These are phyloP conservation scores for Pezicula carpinea DNA, from an alignment of 2,329 filamentous ascomycete genomes.

Conservation along the genomic window DNA sequence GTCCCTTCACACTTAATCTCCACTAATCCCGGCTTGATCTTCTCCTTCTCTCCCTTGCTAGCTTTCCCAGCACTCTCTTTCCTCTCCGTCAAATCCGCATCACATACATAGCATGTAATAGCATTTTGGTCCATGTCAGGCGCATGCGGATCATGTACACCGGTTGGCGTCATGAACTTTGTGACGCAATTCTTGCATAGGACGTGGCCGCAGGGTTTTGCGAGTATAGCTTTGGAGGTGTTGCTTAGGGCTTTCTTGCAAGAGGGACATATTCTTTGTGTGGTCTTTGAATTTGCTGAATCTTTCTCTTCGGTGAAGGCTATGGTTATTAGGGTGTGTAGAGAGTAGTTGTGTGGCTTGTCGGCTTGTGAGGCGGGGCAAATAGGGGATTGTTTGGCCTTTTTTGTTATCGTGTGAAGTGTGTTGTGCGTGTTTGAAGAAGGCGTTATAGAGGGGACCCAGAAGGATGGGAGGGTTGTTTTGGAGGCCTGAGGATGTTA, in stretches of 20 bases:
- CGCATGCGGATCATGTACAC: slow-evolving; percentile 55
- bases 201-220: slow-evolving; percentile 88
- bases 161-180: slow-evolving; percentile 69
- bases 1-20: slow-evolving; percentile 83
- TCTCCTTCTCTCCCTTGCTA: slow-evolving; percentile 40
- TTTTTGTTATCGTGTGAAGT: slow-evolving; percentile 52
- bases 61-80: slow-evolving; percentile 32
- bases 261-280: slow-evolving; percentile 67
- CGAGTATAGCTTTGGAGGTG: slow-evolving; percentile 73
- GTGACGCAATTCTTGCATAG: slow-evolving; percentile 80
- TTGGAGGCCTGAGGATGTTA: slow-evolving; percentile 43
- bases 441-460: slow-evolving; percentile 83
- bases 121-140: slow-evolving; percentile 41
- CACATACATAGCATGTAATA: slow-evolving; percentile 81
- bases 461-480: slow-evolving; percentile 77
- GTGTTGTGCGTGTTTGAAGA: slow-evolving; percentile 53
- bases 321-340: slow-evolving; percentile 73
- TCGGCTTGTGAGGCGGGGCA: slow-evolving; percentile 71
- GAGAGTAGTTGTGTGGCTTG: slow-evolving; percentile 66
- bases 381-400: slow-evolving; percentile 61
- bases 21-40: slow-evolving; percentile 67
- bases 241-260: slow-evolving; percentile 83
- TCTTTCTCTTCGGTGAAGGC: slow-evolving; percentile 70
- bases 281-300: slow-evolving; percentile 39
- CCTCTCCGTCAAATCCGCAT: slow-evolving; percentile 62